These are phyloP conservation scores for Pezizomycotina sp. DNA, from an alignment of 2,329 filamentous ascomycete genomes.

Conservation along the genomic window DNA sequence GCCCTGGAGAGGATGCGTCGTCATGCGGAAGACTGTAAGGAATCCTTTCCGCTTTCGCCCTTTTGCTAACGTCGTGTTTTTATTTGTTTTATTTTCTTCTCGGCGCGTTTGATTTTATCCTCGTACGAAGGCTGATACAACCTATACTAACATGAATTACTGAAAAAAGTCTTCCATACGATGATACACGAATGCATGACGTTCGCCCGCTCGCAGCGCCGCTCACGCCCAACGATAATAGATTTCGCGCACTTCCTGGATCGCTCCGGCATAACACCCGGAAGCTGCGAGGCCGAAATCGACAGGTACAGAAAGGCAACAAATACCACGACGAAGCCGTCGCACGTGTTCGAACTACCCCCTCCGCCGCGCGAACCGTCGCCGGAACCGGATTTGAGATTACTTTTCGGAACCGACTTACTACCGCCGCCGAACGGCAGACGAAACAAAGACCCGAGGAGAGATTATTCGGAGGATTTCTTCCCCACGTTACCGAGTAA, in stretches of 20 bases:
- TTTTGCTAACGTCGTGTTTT: background rate
- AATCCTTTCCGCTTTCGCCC: no score
- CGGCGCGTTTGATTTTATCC: no score
- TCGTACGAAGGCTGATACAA: background rate
- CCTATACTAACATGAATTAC: background rate
- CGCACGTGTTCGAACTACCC: conserved; percentile 6
- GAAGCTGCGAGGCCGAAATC: conserved; percentile 22
- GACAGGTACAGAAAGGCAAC: conserved; percentile 18
- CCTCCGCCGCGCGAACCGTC: conserved; percentile 16
- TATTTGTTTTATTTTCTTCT: background rate
- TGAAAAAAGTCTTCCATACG: conserved; percentile 8
- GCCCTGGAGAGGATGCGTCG: conserved; percentile 8
- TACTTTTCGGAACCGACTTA: conserved; percentile 22
- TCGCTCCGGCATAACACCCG: conserved; percentile 14
- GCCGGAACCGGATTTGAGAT: conserved; percentile 16
- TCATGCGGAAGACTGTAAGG: conserved; percentile 14
- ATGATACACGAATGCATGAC: conserved; percentile 12
- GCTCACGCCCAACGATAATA: conserved; percentile 24
- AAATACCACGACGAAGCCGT: background rate
- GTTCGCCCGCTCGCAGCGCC: conserved; percentile 20
- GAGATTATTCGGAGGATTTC: conserved; percentile 42
- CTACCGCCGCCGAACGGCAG: conserved; percentile 15
- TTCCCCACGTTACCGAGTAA: conserved; percentile 47
- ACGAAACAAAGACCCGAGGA: conserved; percentile 12
- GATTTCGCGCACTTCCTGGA: conserved; percentile 24